Percentiles rank a stretch among this genome's conserved stretches.
Conservation (phyloP, 2,329 filamentous ascomycete genomes). For the Neonectria neomacrospora region DNA sequence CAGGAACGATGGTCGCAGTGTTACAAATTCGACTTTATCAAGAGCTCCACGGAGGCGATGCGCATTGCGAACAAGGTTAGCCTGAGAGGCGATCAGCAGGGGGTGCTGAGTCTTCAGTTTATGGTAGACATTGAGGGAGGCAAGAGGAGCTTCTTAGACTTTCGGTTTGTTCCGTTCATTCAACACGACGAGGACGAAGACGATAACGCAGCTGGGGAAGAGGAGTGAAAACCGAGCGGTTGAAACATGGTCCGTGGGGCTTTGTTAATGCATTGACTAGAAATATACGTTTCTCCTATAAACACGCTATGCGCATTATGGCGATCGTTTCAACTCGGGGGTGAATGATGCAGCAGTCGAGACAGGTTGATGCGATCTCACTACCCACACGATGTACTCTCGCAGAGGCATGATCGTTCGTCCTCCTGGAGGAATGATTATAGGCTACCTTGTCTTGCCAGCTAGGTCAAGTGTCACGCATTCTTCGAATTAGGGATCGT, state of each 20-base stretch:
- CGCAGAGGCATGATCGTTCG: background rate
- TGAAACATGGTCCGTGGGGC: background rate
- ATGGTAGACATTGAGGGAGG: conserved; percentile 88
- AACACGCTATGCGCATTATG: background rate
- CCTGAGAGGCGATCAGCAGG: conserved; percentile 85
- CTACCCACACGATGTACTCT: background rate
- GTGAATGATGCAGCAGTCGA: background rate
- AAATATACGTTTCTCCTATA: background rate
- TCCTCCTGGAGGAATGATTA: background rate
- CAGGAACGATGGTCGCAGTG: conserved; percentile 70
- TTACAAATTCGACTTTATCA: conserved; percentile 89
- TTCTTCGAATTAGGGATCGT: background rate
- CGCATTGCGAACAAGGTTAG: conserved; percentile 91
- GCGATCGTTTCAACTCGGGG: background rate
- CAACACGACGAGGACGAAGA: conserved; percentile 64
- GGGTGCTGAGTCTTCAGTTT: conserved; percentile 93
- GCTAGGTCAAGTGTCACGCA: background rate
- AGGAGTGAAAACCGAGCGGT: conserved; percentile 7
- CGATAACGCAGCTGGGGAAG: conserved; percentile 41
- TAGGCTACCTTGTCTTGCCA: background rate
- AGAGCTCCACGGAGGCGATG: conserved; percentile 92
- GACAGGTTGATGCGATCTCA: background rate
- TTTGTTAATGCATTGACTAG: conserved; percentile 1
- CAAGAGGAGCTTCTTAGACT: conserved; percentile 80
- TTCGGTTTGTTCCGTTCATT: conserved; percentile 80